Evolutionary conservation across 2,329 filamentous ascomycete species (phyloP).

Genomic region (Chaetomiaceae sp.): DNA sequence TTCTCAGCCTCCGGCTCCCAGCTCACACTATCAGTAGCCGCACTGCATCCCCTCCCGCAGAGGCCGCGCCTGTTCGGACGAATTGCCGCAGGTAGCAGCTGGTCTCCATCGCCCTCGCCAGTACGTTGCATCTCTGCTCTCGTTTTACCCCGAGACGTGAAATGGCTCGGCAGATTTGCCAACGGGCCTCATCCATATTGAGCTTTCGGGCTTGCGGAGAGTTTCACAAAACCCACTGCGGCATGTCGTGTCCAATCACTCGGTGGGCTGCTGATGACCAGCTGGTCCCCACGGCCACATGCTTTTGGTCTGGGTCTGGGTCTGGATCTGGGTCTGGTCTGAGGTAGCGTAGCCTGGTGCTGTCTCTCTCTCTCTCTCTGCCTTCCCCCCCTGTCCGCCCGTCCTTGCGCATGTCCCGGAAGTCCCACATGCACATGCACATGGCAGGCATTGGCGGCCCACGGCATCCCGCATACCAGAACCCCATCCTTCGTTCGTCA

Average conservation of each 20-base stretch:
- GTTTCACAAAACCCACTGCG: slow-evolving; percentile 27
- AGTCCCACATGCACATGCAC: slow-evolving; percentile 19
- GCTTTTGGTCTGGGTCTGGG: background rate
- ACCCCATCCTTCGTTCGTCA: slow-evolving; percentile 6
- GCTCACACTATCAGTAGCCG: background rate
- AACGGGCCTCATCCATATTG: slow-evolving; percentile 27
- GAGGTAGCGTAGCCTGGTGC: too few species aligned
- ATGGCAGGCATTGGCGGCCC: slow-evolving; percentile 10
- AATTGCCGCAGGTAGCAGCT: slow-evolving; percentile 7
- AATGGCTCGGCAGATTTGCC: slow-evolving; percentile 32
- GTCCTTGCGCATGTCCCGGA: background rate
- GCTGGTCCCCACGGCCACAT: slow-evolving; percentile 4
- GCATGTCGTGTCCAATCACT: slow-evolving; percentile 24
- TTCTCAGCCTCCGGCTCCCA: background rate
- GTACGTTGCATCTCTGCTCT: slow-evolving; percentile 26
- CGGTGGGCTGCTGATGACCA: background rate
- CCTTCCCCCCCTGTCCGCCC: background rate
- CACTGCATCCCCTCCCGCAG: background rate
- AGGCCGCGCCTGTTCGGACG: background rate
- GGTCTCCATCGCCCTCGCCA: slow-evolving; percentile 4
- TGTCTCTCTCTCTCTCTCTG: too few species aligned
- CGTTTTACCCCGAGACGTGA: slow-evolving; percentile 24
- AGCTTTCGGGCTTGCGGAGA: slow-evolving; percentile 33
- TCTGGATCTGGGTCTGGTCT: too few species aligned
- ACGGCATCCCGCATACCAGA: background rate